Percentiles rank a stretch among this genome's conserved stretches.
Conservation (phyloP, 371 early-diverging fungal species). For the Apophysomyces sp. region DNA sequence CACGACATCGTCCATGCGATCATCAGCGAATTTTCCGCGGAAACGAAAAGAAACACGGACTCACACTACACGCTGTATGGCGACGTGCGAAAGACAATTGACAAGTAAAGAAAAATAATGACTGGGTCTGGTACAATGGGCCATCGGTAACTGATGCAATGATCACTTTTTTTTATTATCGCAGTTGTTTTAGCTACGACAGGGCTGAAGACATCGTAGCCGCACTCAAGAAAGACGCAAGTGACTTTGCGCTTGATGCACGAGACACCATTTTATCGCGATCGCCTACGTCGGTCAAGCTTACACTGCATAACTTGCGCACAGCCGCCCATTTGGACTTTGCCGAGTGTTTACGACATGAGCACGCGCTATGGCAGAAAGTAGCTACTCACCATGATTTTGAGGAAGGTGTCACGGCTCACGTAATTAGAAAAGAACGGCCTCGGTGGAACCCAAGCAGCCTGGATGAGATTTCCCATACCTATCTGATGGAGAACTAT, state of each 20-base stretch:
- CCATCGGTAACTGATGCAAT: too few species aligned
- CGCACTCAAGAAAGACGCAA: conserved; percentile 68
- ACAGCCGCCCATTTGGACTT: conserved; percentile 44
- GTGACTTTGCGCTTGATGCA: conserved; percentile 68
- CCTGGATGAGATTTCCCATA: conserved; percentile 41
- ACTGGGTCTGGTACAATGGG: not conserved
- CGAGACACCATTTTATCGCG: conserved; percentile 53
- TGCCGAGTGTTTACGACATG: conserved; percentile 62
- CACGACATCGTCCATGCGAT: conserved; percentile 73
- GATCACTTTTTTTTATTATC: not conserved
- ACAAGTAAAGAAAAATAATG: conserved; percentile 21
- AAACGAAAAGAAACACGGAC: not conserved
- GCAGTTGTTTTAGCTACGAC: conserved; percentile 77
- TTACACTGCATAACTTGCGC: conserved; percentile 75
- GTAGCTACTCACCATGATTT: conserved; percentile 48
- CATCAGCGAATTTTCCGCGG: conserved; percentile 80
- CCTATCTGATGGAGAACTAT: conserved; percentile 60
- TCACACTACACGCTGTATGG: conserved; percentile 3
- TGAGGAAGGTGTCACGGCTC: conserved; percentile 75
- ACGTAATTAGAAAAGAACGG: conserved; percentile 64
- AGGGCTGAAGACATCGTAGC: conserved; percentile 80
- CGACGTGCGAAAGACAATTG: conserved; percentile 8
- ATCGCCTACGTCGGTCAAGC: conserved; percentile 82
- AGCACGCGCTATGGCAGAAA: conserved; percentile 67
- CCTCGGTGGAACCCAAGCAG: conserved; percentile 79